phyloP scores from a whole-genome alignment of 129 eudicot species.

The Tagetes patula region DNA sequence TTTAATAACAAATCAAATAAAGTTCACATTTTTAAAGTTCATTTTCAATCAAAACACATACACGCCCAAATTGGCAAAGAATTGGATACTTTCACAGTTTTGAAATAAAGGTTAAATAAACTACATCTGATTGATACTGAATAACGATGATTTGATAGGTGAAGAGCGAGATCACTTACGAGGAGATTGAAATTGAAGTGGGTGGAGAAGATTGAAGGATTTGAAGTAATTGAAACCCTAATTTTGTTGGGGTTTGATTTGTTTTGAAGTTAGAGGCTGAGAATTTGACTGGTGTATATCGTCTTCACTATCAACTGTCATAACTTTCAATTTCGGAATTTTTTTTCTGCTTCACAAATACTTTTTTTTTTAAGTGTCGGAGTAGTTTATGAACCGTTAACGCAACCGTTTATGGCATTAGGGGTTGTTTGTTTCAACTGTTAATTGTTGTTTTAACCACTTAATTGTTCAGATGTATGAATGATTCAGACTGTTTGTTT shows the following conservation, averaged over 20 bases:
- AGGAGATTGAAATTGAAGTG: constrained; percentile 12
- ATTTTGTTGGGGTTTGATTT: constrained; percentile 7
- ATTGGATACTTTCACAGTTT: background rate
- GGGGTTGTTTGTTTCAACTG: no score
- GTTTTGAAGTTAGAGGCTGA: constrained; percentile 20
- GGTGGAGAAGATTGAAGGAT: background rate
- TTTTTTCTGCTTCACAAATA: background rate
- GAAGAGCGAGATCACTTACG: constrained; percentile 23
- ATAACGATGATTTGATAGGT: background rate
- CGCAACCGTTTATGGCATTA: no score
- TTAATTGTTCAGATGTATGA: no score
- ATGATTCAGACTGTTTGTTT: no score
- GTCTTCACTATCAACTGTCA: constrained; percentile 5
- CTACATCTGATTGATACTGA: background rate
- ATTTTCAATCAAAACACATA: background rate
- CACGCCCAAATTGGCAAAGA: background rate
- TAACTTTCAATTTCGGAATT: background rate
- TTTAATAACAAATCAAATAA: background rate
- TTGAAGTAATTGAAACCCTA: constrained; percentile 22
- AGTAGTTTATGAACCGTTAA: no score
- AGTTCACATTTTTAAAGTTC: constrained; percentile 11
- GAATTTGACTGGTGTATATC: constrained; percentile 19
- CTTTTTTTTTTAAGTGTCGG: no score
- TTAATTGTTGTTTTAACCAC: no score
- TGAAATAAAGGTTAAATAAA: background rate